Evolutionary conservation across 352 stramenopile genomes (phyloP).

Genomic region (Pelagophyceae sp.): DNA sequence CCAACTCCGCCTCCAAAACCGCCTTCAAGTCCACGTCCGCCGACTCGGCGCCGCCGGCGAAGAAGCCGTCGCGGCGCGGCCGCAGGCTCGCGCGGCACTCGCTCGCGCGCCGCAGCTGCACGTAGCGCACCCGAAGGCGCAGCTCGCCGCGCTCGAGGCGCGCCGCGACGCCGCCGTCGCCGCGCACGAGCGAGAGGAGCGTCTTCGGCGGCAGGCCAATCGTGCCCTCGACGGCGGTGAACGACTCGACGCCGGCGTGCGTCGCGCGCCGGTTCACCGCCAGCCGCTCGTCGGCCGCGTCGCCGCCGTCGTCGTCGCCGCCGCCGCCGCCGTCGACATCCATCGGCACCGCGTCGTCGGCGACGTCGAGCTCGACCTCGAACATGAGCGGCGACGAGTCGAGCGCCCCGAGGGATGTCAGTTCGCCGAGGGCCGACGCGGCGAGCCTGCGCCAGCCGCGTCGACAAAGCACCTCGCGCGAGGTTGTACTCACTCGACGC

Average conservation of each 20-base stretch:
- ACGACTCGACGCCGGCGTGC: slow-evolving; percentile 63
- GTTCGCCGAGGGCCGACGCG: slow-evolving; percentile 53
- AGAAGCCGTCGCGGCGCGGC: slow-evolving; percentile 56
- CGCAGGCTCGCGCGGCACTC: slow-evolving; percentile 59
- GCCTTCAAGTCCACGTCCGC: slow-evolving; percentile 66
- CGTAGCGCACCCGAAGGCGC: slow-evolving; percentile 54
- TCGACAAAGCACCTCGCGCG: neutral
- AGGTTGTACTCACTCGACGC: slow-evolving; percentile 3
- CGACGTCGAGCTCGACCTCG: slow-evolving; percentile 39
- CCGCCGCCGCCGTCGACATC: neutral
- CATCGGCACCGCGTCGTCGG: slow-evolving; percentile 42
- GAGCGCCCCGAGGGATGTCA: slow-evolving; percentile 63
- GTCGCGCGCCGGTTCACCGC: slow-evolving; percentile 32
- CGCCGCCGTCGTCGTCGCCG: slow-evolving; percentile 13
- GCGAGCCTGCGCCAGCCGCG: slow-evolving; percentile 42
- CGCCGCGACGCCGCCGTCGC: slow-evolving; percentile 28
- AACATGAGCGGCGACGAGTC: slow-evolving; percentile 62
- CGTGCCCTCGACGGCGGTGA: slow-evolving; percentile 60
- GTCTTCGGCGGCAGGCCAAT: slow-evolving; percentile 65
- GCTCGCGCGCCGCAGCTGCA: slow-evolving; percentile 51
- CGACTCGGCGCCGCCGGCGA: slow-evolving; percentile 30
- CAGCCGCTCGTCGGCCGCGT: neutral
- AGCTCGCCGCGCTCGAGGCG: neutral
- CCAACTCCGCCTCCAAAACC: slow-evolving; percentile 57
- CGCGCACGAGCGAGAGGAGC: slow-evolving; percentile 53